Evolutionary conservation across 495 filamentous ascomycete genomes (phyloP), one percentile per base, ranked within the genome.

Genomic region (Stereocaulon alpinum): DNA sequence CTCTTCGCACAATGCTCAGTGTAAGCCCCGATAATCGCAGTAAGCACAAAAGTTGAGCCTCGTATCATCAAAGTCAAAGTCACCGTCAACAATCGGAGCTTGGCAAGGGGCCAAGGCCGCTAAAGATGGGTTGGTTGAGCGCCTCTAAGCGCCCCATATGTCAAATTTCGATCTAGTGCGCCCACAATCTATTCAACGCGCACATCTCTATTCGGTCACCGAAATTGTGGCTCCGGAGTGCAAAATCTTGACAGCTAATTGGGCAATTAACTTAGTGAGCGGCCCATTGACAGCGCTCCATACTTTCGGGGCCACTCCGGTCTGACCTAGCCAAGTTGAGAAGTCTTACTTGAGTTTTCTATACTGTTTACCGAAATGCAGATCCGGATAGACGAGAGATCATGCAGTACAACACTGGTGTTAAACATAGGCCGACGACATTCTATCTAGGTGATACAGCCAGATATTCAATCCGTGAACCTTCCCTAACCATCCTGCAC

Each of bases 21-120:
- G 47, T 50, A 32, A 50, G 47, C n/a, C 30, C 47, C 47, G 47
- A 27, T 50, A 15, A 50, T 50, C 47, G 47, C 47, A 50, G 47
- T 49, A 24, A 50, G 47, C 47, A 50, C 15, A 50, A 30, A 30
- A 30, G 47, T 50, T 50, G 47, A 27, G 47, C 24, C 17, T 14
- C 47, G 24, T 49, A 17, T 44, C 40, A 11, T 42, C 11, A 12
- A 24, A 27, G 9, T 30, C 17, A 29, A 50, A 17, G 24, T n/a
- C 29, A 27, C 47, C 47, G 22, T 50, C 30, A 27, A 30, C 27
- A 30, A 30, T 50, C 47, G 47, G 47, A 32, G 47, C n/a, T 50
- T 30, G 24, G 47, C 47, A 22, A 32, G 47, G 47, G 24, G 15
- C 34, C 6, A 37, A 11, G 30, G 24, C 47, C 24, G 47, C 27